Percentiles rank a stretch among this genome's conserved stretches.
These are phyloP conservation scores for Lachancea dasiensis DNA, from an alignment of 805 yeast genomes.

Conservation along the genomic window DNA sequence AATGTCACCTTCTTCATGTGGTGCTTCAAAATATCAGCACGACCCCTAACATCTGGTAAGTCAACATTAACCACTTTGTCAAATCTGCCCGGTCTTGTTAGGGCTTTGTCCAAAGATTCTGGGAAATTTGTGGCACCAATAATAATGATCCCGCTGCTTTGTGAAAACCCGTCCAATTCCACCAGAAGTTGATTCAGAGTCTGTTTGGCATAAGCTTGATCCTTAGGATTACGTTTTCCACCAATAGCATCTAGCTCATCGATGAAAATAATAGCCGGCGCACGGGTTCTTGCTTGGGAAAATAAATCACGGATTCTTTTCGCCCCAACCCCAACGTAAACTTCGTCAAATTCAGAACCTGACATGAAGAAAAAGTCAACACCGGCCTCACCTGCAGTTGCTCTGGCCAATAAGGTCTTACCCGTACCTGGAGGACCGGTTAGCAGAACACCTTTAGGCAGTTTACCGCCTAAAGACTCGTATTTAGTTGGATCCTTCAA, in stretches of 20 bases:
- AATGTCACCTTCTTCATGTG: slow-evolving; percentile 89
- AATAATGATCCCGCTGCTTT: slow-evolving; percentile 85
- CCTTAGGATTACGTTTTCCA: slow-evolving; percentile 94
- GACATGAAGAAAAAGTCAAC: slow-evolving; percentile 96
- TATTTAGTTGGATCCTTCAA: slow-evolving; percentile 93
- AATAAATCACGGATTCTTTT: slow-evolving; percentile 94
- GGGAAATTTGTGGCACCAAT: slow-evolving; percentile 99
- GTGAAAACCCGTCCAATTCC: slow-evolving; percentile 93
- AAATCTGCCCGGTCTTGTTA: slow-evolving; percentile 97
- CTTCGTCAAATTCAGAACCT: slow-evolving; percentile 96
- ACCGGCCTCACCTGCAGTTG: slow-evolving; percentile 97
- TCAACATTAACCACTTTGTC: slow-evolving; percentile 94
- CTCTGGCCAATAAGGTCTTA: slow-evolving; percentile 90
- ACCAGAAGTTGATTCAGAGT: slow-evolving; percentile 93
- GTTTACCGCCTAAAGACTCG: slow-evolving; percentile 94
- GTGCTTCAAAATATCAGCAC: slow-evolving; percentile 84
- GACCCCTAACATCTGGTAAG: slow-evolving; percentile 96
- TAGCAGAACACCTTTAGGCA: slow-evolving; percentile 93
- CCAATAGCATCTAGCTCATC: slow-evolving; percentile 99
- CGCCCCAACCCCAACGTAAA: slow-evolving; percentile 99
- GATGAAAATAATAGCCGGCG: slow-evolving; percentile 95
- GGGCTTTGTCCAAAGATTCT: slow-evolving; percentile 91
- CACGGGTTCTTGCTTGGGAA: slow-evolving; percentile 85
- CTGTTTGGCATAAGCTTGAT: slow-evolving; percentile 97
- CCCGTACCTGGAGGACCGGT: slow-evolving; percentile 99